Conservation (phyloP, 1,139 yeast species). For the Taiozyma sp. region DNA sequence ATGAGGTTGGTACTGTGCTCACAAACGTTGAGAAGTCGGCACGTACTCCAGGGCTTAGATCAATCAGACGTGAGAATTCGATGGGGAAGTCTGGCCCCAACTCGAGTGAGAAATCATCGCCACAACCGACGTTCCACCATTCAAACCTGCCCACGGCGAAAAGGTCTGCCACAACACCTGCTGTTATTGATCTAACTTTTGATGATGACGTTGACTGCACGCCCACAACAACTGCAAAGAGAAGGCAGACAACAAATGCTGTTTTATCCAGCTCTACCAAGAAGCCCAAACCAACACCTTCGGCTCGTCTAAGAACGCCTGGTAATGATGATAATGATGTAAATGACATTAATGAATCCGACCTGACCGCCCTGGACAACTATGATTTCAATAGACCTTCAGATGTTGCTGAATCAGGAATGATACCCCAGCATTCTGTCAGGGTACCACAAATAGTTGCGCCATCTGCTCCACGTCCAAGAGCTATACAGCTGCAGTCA, state of each 20-base stretch:
- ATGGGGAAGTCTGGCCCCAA: slow-evolving; percentile 7
- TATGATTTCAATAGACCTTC: slow-evolving; percentile 10
- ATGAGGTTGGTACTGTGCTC: slow-evolving; percentile 13
- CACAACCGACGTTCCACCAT: slow-evolving; percentile 12
- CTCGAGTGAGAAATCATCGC: slow-evolving; percentile 9
- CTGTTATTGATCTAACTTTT: slow-evolving; percentile 23
- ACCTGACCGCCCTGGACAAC: slow-evolving; percentile 11
- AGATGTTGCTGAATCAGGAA: neutral
- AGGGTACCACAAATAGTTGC: neutral
- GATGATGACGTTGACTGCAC: slow-evolving; percentile 14
- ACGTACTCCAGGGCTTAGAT: slow-evolving; percentile 15
- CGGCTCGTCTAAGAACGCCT: slow-evolving; percentile 4
- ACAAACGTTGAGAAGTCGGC: slow-evolving; percentile 14
- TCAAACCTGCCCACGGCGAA: neutral
- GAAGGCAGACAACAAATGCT: neutral
- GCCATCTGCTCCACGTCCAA: neutral
- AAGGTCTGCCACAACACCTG: slow-evolving; percentile 4
- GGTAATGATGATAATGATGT: slow-evolving; percentile 4
- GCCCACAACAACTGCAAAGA: slow-evolving; percentile 6
- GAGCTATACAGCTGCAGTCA: neutral
- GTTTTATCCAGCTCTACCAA: neutral
- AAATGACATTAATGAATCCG: slow-evolving; percentile 11
- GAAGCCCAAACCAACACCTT: neutral
- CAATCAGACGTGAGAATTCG: slow-evolving; percentile 17
- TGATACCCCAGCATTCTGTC: neutral